phyloP scores from a whole-genome alignment of 345 rosid genomes.

The Citrus hindsii region DNA sequence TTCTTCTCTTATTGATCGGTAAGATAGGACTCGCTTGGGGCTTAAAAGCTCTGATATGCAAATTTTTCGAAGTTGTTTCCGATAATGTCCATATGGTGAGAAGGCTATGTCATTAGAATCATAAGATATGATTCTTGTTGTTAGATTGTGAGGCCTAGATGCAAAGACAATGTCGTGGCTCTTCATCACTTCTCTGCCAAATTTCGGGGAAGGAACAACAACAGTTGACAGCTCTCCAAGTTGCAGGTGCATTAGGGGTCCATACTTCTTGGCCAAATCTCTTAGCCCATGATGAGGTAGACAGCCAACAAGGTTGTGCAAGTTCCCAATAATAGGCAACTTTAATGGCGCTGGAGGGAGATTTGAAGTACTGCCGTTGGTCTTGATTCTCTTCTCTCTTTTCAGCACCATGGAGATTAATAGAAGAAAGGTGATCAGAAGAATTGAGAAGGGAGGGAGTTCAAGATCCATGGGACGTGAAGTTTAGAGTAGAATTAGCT shows the following conservation, averaged over 20 bases:
- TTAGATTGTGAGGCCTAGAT: constrained; percentile 23
- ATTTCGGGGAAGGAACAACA: constrained; percentile 25
- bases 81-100: not conserved
- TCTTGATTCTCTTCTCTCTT: not conserved
- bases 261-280: constrained; percentile 12
- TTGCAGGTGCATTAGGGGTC: constrained; percentile 34
- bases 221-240: constrained; percentile 31
- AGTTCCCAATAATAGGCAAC: not conserved
- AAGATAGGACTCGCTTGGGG: not conserved
- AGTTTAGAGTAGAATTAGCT: not conserved
- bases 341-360: not conserved
- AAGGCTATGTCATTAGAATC: not conserved
- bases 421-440: constrained; percentile 2
- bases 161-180: constrained; percentile 29
- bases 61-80: not conserved
- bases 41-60: not conserved
- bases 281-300: constrained; percentile 27
- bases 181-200: constrained; percentile 26
- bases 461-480: not conserved
- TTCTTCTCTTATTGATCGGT: not conserved
- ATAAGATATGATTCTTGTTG: constrained; percentile 21
- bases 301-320: constrained; percentile 3
- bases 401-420: not conserved
- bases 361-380: not conserved
- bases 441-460: not conserved